Evolutionary conservation across 1,139 yeast genomes (phyloP), one percentile per base, ranked within the genome.

Genomic region (Wickerhamomyces sp.): DNA sequence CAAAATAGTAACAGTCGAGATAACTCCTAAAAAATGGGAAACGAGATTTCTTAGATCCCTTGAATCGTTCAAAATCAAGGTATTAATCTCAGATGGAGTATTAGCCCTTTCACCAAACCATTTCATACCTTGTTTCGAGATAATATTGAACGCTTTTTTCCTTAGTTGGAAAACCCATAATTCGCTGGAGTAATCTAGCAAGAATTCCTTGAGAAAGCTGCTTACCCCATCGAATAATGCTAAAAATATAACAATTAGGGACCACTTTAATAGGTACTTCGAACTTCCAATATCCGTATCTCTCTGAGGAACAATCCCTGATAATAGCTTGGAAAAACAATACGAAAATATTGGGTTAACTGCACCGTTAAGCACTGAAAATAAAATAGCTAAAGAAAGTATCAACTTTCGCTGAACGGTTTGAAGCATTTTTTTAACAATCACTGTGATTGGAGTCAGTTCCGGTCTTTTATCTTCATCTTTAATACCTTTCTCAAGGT

Each of bases 341-440:
- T 61, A 89, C 0, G 97, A 85, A 48, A 92, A 88, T 0, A 85
- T 61, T 0, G 98, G 97, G 44, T 78, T 80, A 2, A 76, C 61
- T 1, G 72, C 72, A 10, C 95, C 92, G 45, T 80, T 78, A 1
- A 74, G 40, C 0, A 80, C 49, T 0, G 90, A 68, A 5, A 72
- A 49, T 0, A 72, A 0, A 1, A 85, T 40, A 0, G 96, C 97
- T 1, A 72, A 1, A 1, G 57, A 21, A 2, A 84, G 54, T 1
- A 68, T 36, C 3, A 41, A 19, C 41, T 72, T 78, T 18, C 59
- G 53, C 7, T 59, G 60, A 6, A 67, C 63, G 1, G 65, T 59
- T 4, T 41, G 37, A 19, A 56, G 43, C 66, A 73, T 71, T 34
- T 58, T 63, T 18, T 49, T 54, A 26, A 73, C 54, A 14, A 76